Evolutionary conservation across 768 basidiomycete genomes (phyloP).

Genomic region (Boletus subcaerulescens): DNA sequence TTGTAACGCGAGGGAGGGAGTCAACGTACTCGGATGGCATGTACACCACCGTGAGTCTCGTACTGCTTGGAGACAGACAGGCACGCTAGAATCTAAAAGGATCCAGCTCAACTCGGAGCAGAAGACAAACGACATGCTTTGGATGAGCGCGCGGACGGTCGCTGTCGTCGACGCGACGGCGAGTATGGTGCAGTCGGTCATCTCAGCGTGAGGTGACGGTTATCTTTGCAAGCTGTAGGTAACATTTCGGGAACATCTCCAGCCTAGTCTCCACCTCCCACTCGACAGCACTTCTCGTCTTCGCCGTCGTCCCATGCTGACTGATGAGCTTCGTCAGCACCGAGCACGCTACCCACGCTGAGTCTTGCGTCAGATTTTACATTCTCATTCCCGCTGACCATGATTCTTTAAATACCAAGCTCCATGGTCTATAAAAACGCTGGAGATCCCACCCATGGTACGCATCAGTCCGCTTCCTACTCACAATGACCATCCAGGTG

Average conservation of each 20-base stretch:
- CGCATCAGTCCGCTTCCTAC: not conserved
- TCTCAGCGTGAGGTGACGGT: not conserved
- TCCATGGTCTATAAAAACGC: conserved; percentile 7
- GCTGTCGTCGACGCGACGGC: conserved; percentile 22
- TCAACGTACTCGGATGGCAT: too few species aligned
- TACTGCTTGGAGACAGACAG: too few species aligned
- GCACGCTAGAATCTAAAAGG: too few species aligned
- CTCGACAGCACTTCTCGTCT: too few species aligned
- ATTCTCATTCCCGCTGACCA: not conserved
- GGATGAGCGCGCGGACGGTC: conserved; percentile 21
- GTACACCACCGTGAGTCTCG: too few species aligned
- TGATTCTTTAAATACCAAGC: too few species aligned
- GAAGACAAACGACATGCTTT: conserved; percentile 17
- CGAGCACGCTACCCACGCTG: conserved; percentile 10
- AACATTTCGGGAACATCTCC: not conserved
- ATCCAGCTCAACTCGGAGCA: too few species aligned
- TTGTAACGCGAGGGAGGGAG: too few species aligned
- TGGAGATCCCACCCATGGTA: not conserved
- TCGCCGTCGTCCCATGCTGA: not conserved
- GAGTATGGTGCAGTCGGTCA: conserved; percentile 27
- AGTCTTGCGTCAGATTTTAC: not conserved
- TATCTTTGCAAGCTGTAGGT: not conserved
- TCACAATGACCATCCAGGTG: conserved; percentile 19
- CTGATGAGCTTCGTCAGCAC: conserved; percentile 12
- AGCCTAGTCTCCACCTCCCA: too few species aligned